Conservation (phyloP, 2,329 filamentous ascomycete genomes). For the Alternaria sp. region DNA sequence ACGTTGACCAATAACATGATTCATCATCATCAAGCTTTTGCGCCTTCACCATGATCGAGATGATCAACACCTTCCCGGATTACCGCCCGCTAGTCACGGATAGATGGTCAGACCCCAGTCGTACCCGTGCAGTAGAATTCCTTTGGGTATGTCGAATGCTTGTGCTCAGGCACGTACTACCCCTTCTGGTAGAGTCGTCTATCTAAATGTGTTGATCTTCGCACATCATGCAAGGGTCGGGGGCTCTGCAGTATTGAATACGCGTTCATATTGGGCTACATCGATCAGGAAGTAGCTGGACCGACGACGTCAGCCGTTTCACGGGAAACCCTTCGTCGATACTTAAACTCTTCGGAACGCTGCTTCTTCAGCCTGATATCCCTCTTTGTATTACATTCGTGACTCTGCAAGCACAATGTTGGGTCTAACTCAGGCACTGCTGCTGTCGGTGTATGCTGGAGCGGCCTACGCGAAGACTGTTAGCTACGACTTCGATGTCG, state of each 20-base stretch:
- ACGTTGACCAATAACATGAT: neutral
- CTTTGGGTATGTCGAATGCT: neutral
- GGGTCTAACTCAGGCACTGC: conserved; percentile 4
- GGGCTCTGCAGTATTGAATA: conserved; percentile 3
- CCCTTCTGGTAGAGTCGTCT: conserved; percentile 1
- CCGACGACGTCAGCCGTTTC: conserved; percentile 3
- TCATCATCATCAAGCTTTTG: neutral
- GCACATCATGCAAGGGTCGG: conserved; percentile 3
- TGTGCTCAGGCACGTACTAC: neutral
- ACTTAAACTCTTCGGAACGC: conserved; percentile 9
- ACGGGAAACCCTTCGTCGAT: neutral
- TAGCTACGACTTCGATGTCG: conserved; percentile 62
- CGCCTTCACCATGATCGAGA: neutral
- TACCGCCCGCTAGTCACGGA: neutral
- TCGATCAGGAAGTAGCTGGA: neutral
- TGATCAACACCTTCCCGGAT: neutral
- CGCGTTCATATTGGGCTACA: neutral
- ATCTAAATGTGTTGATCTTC: neutral
- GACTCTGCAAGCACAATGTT: conserved; percentile 14
- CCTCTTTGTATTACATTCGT: neutral
- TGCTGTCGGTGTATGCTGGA: conserved; percentile 18
- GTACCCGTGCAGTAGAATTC: neutral
- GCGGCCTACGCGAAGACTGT: conserved; percentile 47
- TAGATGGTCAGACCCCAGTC: neutral
- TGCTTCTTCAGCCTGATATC: neutral